A percentile compares a stretch with the other conserved stretches of the same genome.
phyloP scores from a whole-genome alignment of 495 filamentous ascomycete genomes.

The Podospora conica region DNA sequence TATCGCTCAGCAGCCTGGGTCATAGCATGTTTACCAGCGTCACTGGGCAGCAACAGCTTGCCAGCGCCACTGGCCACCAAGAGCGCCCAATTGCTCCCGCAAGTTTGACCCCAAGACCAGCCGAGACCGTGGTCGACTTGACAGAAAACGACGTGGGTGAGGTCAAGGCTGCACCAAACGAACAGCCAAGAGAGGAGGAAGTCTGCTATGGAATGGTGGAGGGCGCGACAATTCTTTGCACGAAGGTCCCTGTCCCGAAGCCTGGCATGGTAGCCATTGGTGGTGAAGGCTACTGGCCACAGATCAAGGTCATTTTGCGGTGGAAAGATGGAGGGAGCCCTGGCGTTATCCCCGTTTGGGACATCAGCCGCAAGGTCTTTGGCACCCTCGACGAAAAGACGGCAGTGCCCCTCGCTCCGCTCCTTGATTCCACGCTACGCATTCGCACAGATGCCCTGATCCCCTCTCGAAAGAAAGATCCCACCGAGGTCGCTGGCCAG shows the following conservation, averaged over 20 bases:
- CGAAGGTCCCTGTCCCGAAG: slow-evolving; percentile 58
- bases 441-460: slow-evolving; percentile 65
- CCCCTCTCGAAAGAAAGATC: slow-evolving; percentile 50
- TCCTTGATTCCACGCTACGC: slow-evolving; percentile 58
- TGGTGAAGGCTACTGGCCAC: slow-evolving; percentile 54
- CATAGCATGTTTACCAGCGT: slow-evolving; percentile 58
- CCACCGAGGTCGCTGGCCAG: slow-evolving; percentile 43
- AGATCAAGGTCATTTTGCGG: slow-evolving; percentile 62
- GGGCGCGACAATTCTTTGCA: slow-evolving; percentile 59
- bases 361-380: slow-evolving; percentile 63
- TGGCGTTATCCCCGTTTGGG: slow-evolving; percentile 59
- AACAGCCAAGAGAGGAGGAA: slow-evolving; percentile 44
- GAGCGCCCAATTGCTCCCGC: background rate
- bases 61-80: slow-evolving; percentile 31
- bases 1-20: slow-evolving; percentile 38
- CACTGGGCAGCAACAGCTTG: slow-evolving; percentile 47
- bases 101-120: slow-evolving; percentile 8
- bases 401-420: slow-evolving; percentile 57
- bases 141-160: slow-evolving; percentile 54
- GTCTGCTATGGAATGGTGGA: slow-evolving; percentile 84
- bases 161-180: slow-evolving; percentile 33
- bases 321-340: slow-evolving; percentile 47
- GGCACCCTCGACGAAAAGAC: slow-evolving; percentile 68
- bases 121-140: slow-evolving; percentile 58
- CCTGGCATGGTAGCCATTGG: slow-evolving; percentile 50